Conservation (phyloP, 352 stramenopile species). For the Pythium plurisporium region DNA sequence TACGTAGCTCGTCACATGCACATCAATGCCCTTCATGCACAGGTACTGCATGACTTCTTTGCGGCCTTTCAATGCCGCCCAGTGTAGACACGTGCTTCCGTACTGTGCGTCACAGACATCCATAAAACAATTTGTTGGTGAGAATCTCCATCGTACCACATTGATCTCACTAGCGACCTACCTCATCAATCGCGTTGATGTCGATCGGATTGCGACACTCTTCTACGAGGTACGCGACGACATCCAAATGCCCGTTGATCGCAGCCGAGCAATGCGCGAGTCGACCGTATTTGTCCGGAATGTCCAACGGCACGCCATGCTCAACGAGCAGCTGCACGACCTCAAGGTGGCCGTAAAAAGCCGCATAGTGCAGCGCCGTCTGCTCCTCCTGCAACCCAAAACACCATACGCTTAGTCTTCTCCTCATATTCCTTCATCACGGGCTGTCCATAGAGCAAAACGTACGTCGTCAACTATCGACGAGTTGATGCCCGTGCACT, state of each 20-base stretch:
- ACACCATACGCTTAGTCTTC: not conserved
- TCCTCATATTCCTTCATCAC: not conserved
- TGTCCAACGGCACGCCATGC: conserved; percentile 73
- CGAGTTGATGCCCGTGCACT: conserved; percentile 52
- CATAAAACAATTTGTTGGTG: not conserved
- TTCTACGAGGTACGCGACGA: conserved; percentile 78
- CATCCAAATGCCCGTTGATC: conserved; percentile 84
- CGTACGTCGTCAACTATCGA: conserved; percentile 63
- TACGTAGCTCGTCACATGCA: conserved; percentile 88
- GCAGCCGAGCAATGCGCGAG: conserved; percentile 78
- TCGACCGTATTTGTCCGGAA: conserved; percentile 79
- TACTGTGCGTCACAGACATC: conserved; percentile 37
- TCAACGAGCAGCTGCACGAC: conserved; percentile 83
- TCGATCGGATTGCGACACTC: conserved; percentile 78
- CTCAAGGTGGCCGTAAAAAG: conserved; percentile 84
- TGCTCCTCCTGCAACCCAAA: conserved; percentile 52
- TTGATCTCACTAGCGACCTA: conserved; percentile 15
- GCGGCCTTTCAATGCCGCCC: conserved; percentile 73
- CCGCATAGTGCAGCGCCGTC: conserved; percentile 79
- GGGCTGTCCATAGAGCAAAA: no score
- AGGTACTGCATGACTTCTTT: conserved; percentile 88
- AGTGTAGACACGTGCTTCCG: conserved; percentile 80
- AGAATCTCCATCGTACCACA: not conserved
- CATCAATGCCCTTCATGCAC: conserved; percentile 86
- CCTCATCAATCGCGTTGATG: conserved; percentile 86